Conservation (phyloP, 495 filamentous ascomycete species). For the Amorphotheca resinae region DNA sequence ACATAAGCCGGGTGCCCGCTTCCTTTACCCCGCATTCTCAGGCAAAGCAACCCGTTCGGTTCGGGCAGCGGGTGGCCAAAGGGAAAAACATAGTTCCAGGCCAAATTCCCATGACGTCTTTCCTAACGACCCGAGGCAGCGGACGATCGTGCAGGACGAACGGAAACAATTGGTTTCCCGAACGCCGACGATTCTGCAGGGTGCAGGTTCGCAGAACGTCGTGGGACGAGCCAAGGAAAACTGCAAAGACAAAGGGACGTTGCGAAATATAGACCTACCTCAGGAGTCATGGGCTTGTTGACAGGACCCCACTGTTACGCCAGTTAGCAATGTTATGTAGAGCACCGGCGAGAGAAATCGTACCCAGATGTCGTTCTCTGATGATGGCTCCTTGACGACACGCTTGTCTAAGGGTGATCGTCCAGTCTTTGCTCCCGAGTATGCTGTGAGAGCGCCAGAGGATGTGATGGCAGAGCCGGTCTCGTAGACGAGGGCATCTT, state of each 20-base stretch:
- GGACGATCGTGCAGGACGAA: too few species aligned
- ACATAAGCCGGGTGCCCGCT: background rate
- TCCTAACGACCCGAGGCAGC: too few species aligned
- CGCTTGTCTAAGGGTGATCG: conserved; percentile 95
- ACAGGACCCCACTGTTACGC: conserved; percentile 42
- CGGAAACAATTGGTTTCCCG: too few species aligned
- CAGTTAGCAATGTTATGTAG: conserved; percentile 17
- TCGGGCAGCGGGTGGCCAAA: too few species aligned
- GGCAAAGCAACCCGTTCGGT: too few species aligned
- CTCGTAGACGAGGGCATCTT: conserved; percentile 98
- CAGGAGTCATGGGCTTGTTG: conserved; percentile 96
- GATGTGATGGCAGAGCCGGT: conserved; percentile 95
- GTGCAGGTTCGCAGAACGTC: too few species aligned
- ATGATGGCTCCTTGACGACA: conserved; percentile 82
- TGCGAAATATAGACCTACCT: conserved; percentile 51
- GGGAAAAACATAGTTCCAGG: too few species aligned
- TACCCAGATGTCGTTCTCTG: conserved; percentile 79
- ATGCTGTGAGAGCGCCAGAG: conserved; percentile 85
- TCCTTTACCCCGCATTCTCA: background rate
- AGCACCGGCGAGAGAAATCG: background rate
- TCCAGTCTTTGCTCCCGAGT: conserved; percentile 95
- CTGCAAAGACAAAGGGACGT: conserved; percentile 13
- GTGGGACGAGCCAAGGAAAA: too few species aligned
- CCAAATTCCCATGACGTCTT: too few species aligned
- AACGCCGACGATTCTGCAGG: too few species aligned